Conservation (phyloP, 192 early-diverging fungal species). For the Jimgerdemannia lactiflua region DNA sequence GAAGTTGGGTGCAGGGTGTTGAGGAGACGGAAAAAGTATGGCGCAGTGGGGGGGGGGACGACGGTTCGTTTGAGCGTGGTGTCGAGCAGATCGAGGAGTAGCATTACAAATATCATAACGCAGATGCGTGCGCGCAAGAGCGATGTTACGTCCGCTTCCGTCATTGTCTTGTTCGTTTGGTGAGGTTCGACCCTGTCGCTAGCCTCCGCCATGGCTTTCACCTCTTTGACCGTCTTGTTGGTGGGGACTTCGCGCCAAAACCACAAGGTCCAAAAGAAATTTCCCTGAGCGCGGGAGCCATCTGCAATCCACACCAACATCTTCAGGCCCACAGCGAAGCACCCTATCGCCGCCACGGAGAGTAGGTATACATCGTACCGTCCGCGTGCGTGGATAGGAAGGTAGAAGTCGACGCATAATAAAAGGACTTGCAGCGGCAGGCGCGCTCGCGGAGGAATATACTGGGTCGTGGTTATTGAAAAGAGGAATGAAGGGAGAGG, state of each 20-base stretch:
- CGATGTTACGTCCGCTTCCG: not conserved
- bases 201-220: not conserved
- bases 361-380: not conserved
- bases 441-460: not conserved
- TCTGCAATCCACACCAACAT: not conserved
- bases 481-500: not conserved
- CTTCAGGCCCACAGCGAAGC: not conserved
- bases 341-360: not conserved
- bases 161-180: not conserved
- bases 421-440: not conserved
- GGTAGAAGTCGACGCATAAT: constrained; percentile 2
- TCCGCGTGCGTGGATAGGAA: constrained; percentile 2
- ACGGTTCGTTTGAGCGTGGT: not conserved
- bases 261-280: constrained; percentile 1
- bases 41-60: not conserved
- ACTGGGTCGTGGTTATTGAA: too few species aligned
- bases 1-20: not conserved
- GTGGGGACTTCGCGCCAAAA: too few species aligned
- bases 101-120: not conserved
- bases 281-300: too few species aligned
- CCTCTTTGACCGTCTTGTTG: not conserved
- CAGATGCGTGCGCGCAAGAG: constrained; percentile 6
- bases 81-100: constrained; percentile 3
- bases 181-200: constrained; percentile 5
- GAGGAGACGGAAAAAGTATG: not conserved